These are phyloP conservation scores for Geranium incanum DNA, from an alignment of 441 rosid species.

Conservation along the genomic window DNA sequence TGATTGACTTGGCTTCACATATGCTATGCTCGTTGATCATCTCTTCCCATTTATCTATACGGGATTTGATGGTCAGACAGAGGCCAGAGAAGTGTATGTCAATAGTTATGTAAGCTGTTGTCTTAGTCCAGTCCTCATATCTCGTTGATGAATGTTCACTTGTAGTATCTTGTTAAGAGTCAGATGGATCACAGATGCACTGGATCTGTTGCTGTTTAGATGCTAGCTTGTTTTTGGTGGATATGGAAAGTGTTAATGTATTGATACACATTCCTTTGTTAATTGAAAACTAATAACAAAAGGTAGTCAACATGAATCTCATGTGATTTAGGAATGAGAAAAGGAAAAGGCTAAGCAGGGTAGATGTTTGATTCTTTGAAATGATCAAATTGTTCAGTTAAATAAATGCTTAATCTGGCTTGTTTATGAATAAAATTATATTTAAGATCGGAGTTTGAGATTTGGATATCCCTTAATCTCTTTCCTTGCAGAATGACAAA, in stretches of 20 bases:
- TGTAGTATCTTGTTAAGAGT: neutral
- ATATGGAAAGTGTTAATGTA: neutral
- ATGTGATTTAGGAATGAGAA: neutral
- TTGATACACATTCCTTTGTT: neutral
- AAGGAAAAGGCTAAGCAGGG: neutral
- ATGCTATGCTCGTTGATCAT: neutral
- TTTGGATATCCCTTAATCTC: slow-evolving; percentile 14
- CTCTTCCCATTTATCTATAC: neutral
- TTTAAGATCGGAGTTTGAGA: neutral
- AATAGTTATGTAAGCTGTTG: neutral
- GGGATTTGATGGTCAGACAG: neutral
- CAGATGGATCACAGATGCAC: neutral
- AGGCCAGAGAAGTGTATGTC: neutral
- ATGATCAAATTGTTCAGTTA: neutral
- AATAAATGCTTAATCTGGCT: neutral
- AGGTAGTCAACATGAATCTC: neutral
- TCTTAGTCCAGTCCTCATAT: neutral
- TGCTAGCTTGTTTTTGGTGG: neutral
- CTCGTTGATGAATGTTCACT: neutral
- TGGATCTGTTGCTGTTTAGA: neutral
- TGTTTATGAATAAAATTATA: neutral
- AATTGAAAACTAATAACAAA: neutral
- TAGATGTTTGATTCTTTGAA: slow-evolving; percentile 2
- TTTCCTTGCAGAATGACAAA: slow-evolving; percentile 74
- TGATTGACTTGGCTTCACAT: neutral